These are phyloP conservation scores for Penicillium goetzii DNA, from an alignment of 495 filamentous ascomycete species.

Conservation along the genomic window DNA sequence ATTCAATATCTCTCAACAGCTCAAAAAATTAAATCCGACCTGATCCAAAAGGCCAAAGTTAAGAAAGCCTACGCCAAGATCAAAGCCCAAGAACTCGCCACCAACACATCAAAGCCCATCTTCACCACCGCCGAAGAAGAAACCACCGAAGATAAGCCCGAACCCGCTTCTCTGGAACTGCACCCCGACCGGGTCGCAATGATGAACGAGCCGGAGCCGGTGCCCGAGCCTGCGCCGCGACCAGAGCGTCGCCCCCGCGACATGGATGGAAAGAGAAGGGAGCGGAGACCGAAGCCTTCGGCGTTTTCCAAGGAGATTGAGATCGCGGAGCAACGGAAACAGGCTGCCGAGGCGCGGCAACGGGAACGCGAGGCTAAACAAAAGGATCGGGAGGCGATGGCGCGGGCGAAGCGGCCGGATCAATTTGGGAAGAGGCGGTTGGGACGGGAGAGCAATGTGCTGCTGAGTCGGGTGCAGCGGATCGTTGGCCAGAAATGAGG, in stretches of 20 bases:
- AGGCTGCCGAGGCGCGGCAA: slow-evolving; percentile 64
- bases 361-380: slow-evolving; percentile 63
- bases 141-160: slow-evolving; percentile 18
- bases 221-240: slow-evolving; percentile 34
- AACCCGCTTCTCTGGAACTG: slow-evolving; percentile 55
- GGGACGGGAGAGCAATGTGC: slow-evolving; percentile 79
- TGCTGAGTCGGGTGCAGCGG: slow-evolving; percentile 80
- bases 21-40: slow-evolving; percentile 85
- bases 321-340: slow-evolving; percentile 66
- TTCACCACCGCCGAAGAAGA: slow-evolving; percentile 37
- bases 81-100: slow-evolving; percentile 61
- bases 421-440: slow-evolving; percentile 80
- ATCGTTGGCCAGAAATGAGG: slow-evolving; percentile 56
- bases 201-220: slow-evolving; percentile 56
- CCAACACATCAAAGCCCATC: slow-evolving; percentile 35
- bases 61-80: slow-evolving; percentile 93
- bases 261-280: slow-evolving; percentile 28
- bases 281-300: slow-evolving; percentile 58
- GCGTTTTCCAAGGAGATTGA: slow-evolving; percentile 78
- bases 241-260: slow-evolving; percentile 26
- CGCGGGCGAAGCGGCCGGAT: slow-evolving; percentile 75
- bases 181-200: slow-evolving; percentile 75
- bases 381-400: slow-evolving; percentile 67
- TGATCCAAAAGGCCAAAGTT: slow-evolving; percentile 92
- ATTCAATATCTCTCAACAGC: slow-evolving; percentile 52